Conservation (phyloP, 1,284 basidiomycete species). For the Albatrellus sp. region DNA sequence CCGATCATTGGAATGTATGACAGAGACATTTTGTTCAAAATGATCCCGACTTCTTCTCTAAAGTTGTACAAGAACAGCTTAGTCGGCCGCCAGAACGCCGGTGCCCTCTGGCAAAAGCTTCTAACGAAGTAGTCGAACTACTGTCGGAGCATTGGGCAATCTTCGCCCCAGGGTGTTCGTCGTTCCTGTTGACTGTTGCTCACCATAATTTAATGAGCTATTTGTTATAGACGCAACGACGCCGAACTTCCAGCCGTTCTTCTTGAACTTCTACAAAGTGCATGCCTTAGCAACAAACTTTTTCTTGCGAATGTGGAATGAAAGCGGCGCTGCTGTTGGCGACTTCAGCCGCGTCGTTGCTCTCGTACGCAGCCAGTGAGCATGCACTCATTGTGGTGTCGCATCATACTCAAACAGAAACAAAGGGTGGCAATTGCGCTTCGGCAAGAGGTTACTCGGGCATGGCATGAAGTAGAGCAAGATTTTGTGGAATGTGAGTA, state of each 20-base stretch:
- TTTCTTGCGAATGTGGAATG: constrained; percentile 92
- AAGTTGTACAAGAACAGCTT: constrained; percentile 79
- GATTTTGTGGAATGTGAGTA: constrained; percentile 85
- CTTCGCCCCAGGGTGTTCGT: constrained; percentile 65
- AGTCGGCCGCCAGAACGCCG: constrained; percentile 66
- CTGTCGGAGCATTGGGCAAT: constrained; percentile 82
- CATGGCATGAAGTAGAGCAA: constrained; percentile 78
- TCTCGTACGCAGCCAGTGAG: constrained; percentile 79
- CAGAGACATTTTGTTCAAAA: constrained; percentile 60
- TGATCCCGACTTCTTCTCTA: constrained; percentile 74
- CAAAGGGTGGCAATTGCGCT: constrained; percentile 67
- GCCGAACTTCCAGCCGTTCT: constrained; percentile 80
- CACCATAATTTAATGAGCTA: not conserved
- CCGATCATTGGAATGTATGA: constrained; percentile 2
- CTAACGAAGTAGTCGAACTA: constrained; percentile 79
- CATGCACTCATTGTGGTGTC: constrained; percentile 12
- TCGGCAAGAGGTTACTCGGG: constrained; percentile 62
- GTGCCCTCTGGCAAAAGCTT: constrained; percentile 81
- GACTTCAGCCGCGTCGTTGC: constrained; percentile 80
- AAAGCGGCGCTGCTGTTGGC: constrained; percentile 70
- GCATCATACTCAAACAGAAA: constrained; percentile 6
- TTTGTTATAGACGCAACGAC: constrained; percentile 56
- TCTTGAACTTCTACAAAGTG: constrained; percentile 77
- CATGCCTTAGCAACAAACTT: constrained; percentile 79
- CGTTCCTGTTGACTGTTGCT: not conserved